Percentiles rank a stretch among this genome's conserved stretches.
Conservation (phyloP, 2,329 filamentous ascomycete genomes). For the Parascedosporium putredinis region DNA sequence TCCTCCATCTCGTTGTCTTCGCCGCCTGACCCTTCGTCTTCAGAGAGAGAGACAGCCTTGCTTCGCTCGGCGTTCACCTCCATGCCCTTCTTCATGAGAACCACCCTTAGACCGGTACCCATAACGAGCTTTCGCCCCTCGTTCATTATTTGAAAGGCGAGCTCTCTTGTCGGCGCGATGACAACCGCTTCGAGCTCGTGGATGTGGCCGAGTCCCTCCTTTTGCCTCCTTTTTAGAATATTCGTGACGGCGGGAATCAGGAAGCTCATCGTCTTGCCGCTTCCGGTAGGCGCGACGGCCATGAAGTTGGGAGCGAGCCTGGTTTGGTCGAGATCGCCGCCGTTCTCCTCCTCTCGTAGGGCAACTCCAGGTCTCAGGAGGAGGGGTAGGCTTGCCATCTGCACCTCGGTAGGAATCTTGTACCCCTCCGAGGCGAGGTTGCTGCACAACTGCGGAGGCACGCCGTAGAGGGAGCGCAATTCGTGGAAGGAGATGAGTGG, state of each 20-base stretch:
- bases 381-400: conserved; percentile 75
- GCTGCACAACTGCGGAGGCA: conserved; percentile 61
- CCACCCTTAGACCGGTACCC: conserved; percentile 69
- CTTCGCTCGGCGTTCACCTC: conserved; percentile 42
- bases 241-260: conserved; percentile 76
- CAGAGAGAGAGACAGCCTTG: conserved; percentile 23
- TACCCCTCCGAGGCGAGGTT: conserved; percentile 84
- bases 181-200: conserved; percentile 57
- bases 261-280: conserved; percentile 92
- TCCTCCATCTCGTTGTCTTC: conserved; percentile 13
- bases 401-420: conserved; percentile 81
- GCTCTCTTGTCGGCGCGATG: conserved; percentile 67
- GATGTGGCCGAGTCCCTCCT: conserved; percentile 21
- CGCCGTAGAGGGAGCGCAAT: conserved; percentile 58
- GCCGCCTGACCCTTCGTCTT: conserved; percentile 24
- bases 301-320: conserved; percentile 57
- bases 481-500: conserved; percentile 70
- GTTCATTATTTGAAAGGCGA: conserved; percentile 69
- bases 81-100: conserved; percentile 81
- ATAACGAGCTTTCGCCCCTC: conserved; percentile 73
- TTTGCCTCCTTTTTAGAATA: conserved; percentile 48
- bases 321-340: too few species aligned
- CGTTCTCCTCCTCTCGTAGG: conserved; percentile 22
- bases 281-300: conserved; percentile 86
- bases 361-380: conserved; percentile 51